A percentile compares a stretch with the other conserved stretches of the same genome.
Conservation (phyloP, 2,329 filamentous ascomycete species). For the Purpureocillium lavendulum region DNA sequence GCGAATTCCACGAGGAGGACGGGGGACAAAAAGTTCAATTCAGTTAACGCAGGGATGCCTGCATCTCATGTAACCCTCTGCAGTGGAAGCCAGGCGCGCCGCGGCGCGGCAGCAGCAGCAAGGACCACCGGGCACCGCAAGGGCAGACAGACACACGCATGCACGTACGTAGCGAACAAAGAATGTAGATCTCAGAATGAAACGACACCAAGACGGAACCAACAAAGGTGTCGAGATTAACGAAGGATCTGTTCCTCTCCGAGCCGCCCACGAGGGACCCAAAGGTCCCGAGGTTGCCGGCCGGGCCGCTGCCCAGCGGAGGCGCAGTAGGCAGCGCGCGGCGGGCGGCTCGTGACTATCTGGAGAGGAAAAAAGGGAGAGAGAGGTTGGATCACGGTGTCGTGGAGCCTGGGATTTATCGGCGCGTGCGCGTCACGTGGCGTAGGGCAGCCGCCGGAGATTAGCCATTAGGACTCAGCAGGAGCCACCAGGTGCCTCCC, state of each 20-base stretch:
- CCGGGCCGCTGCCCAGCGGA: constrained; percentile 19
- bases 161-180: constrained; percentile 1
- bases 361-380: constrained; percentile 30
- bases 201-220: constrained; percentile 42
- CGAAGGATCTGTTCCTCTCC: constrained; percentile 46
- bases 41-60: too few species aligned
- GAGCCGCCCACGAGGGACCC: constrained; percentile 24
- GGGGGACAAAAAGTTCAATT: too few species aligned
- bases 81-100: too few species aligned
- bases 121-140: too few species aligned
- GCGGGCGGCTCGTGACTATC: constrained; percentile 43
- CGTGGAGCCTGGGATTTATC: too few species aligned
- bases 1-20: too few species aligned
- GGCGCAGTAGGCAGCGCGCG: constrained; percentile 16
- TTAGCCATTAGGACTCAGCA: background rate
- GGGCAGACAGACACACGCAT: background rate
- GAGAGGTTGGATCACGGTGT: constrained; percentile 5
- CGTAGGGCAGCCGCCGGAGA: too few species aligned
- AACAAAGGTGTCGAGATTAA: constrained; percentile 46
- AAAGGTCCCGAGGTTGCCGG: constrained; percentile 22
- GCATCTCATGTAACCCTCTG: too few species aligned
- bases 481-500: too few species aligned
- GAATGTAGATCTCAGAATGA: constrained; percentile 53
- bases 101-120: too few species aligned
- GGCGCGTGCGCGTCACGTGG: too few species aligned